These are phyloP conservation scores for Wallacemonas sp. DNA, from an alignment of 208 protist genomes.

Conservation along the genomic window DNA sequence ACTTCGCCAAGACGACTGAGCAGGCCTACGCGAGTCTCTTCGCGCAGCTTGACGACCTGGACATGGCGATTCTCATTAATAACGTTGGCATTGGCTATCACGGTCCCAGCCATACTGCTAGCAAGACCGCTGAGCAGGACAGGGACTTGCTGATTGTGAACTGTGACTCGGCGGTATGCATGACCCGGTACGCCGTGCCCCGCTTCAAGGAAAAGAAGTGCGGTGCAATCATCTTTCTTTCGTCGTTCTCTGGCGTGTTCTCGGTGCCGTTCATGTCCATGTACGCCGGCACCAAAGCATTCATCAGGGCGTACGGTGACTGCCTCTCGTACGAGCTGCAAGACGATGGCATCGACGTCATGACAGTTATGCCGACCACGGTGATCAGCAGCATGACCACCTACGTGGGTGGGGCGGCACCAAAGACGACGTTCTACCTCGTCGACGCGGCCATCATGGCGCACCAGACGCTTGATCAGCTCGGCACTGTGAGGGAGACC, in stretches of 20 bases:
- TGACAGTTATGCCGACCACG: constrained; percentile 39
- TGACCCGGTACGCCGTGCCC: constrained; percentile 57
- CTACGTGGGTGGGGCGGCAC: constrained; percentile 13
- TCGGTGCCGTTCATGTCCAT: constrained; percentile 49
- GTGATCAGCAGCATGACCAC: constrained; percentile 47
- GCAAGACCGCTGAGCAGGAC: constrained; percentile 29
- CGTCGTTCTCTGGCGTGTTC: constrained; percentile 38
- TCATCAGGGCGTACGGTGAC: constrained; percentile 39
- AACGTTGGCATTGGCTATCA: constrained; percentile 85
- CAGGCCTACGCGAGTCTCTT: constrained; percentile 42
- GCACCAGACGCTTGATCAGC: constrained; percentile 35
- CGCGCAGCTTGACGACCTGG: constrained; percentile 20
- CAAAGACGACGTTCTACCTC: constrained; percentile 38
- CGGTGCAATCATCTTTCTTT: constrained; percentile 58
- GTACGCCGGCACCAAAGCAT: constrained; percentile 73
- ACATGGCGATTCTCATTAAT: constrained; percentile 56
- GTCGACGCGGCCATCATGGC: constrained; percentile 31
- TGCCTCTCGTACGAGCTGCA: constrained; percentile 44
- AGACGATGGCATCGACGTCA: constrained; percentile 31
- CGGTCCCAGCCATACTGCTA: constrained; percentile 61
- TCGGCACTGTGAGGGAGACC: constrained; percentile 26
- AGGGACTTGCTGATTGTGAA: constrained; percentile 66
- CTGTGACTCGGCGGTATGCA: constrained; percentile 45
- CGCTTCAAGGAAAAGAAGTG: constrained; percentile 29
- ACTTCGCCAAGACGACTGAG: constrained; percentile 44